Percentiles rank a stretch among this genome's conserved stretches.
Evolutionary conservation across 352 stramenopile species (phyloP).

Genomic region (Phytophthora niederhauseri): DNA sequence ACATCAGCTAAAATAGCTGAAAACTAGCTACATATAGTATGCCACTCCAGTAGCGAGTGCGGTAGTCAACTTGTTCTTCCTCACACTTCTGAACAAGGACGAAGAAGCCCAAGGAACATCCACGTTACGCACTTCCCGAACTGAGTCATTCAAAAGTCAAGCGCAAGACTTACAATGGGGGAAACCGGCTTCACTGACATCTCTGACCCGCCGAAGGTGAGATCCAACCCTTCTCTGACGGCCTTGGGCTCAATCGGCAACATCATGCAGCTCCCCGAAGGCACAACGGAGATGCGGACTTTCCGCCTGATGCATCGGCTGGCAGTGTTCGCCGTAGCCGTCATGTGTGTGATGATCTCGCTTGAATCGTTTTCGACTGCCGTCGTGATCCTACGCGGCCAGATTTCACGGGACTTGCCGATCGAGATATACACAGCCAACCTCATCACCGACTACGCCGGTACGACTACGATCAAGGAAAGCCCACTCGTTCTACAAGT

Average conservation of each 20-base stretch:
- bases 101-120: neutral
- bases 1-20: no score
- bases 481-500: constrained; percentile 39
- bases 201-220: constrained; percentile 2
- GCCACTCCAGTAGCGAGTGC: no score
- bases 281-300: neutral
- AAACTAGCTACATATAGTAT: neutral
- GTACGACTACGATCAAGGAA: constrained; percentile 29
- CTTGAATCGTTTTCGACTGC: constrained; percentile 28
- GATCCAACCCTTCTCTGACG: neutral
- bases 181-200: constrained; percentile 20
- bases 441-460: constrained; percentile 41
- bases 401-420: constrained; percentile 21
- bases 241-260: constrained; percentile 1
- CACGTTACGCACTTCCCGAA: neutral
- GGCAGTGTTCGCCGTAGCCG: constrained; percentile 23
- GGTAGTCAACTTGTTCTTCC: neutral
- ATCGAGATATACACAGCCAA: constrained; percentile 13
- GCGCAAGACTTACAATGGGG: constrained; percentile 7
- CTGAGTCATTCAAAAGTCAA: neutral
- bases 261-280: neutral
- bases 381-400: constrained; percentile 19
- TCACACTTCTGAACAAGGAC: neutral
- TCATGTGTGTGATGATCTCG: constrained; percentile 37
- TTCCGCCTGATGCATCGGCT: constrained; percentile 23